Evolutionary conservation across 2,329 filamentous ascomycete species (phyloP).

Genomic region (Arthrobotrys megalospora): DNA sequence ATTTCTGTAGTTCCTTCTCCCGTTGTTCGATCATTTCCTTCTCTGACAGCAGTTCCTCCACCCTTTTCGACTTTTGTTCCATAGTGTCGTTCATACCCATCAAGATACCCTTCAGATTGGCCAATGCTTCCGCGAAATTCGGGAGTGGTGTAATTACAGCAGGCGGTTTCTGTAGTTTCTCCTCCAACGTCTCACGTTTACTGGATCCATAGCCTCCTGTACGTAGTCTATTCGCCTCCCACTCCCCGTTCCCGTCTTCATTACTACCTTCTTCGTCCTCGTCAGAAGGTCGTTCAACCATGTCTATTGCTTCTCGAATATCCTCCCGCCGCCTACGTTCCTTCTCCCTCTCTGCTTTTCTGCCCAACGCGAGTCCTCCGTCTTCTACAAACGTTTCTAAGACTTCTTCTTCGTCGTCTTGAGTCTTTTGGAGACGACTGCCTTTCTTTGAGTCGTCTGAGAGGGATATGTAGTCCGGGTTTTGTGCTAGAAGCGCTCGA

Average conservation of each 20-base stretch:
- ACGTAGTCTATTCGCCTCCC: conserved; percentile 50
- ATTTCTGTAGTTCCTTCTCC: conserved; percentile 41
- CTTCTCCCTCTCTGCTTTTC: conserved; percentile 43
- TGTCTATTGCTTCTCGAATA: conserved; percentile 52
- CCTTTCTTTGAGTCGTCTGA: conserved; percentile 34
- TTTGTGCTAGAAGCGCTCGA: conserved; percentile 48
- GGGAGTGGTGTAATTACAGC: conserved; percentile 49
- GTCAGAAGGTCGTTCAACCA: conserved; percentile 53
- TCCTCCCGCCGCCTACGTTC: conserved; percentile 47
- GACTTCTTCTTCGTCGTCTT: conserved; percentile 59
- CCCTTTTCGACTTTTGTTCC: conserved; percentile 36
- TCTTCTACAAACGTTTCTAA: conserved; percentile 58
- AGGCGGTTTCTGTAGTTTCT: conserved; percentile 52
- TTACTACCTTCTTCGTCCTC: conserved; percentile 28
- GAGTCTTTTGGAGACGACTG: conserved; percentile 38
- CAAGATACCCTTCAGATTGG: conserved; percentile 36
- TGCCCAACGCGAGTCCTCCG: conserved; percentile 51
- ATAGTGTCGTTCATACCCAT: conserved; percentile 36
- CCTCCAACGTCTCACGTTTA: conserved; percentile 50
- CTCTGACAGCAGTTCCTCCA: conserved; percentile 45
- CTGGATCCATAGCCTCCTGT: conserved; percentile 53
- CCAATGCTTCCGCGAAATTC: conserved; percentile 44
- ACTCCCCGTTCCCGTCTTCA: conserved; percentile 42
- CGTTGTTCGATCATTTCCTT: conserved; percentile 57
- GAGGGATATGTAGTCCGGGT: conserved; percentile 58